Conservation (phyloP, 306 rosid species). For the Trifolium subterraneum region DNA sequence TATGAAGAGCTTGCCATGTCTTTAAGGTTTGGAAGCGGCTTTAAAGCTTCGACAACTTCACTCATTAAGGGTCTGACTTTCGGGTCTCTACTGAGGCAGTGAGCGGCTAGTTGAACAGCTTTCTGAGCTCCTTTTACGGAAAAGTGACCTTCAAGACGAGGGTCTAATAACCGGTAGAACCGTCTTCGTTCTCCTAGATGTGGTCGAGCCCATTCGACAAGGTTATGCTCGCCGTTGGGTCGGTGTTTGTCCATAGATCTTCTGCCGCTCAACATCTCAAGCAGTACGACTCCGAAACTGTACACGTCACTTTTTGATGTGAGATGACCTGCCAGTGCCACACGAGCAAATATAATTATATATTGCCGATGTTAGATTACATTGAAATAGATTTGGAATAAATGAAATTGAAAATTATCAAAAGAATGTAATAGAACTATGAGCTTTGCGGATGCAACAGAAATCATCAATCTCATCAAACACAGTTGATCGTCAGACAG, state of each 20-base stretch:
- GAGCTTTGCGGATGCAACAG: neutral
- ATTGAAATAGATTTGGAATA: no score
- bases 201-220: slow-evolving; percentile 98
- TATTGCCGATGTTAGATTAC: neutral
- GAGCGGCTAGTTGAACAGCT: slow-evolving; percentile 85
- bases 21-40: slow-evolving; percentile 88
- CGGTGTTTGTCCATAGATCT: slow-evolving; percentile 98
- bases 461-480: neutral
- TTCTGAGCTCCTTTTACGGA: slow-evolving; percentile 94
- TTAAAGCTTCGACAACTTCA: slow-evolving; percentile 90
- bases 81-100: slow-evolving; percentile 91
- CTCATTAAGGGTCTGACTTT: slow-evolving; percentile 91
- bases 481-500: neutral
- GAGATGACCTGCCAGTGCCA: slow-evolving; percentile 83
- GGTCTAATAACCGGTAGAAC: slow-evolving; percentile 88
- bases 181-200: slow-evolving; percentile 88
- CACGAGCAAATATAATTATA: slow-evolving; percentile 14
- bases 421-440: neutral
- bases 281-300: slow-evolving; percentile 95
- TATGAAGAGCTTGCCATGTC: slow-evolving; percentile 98
- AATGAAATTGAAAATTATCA: neutral
- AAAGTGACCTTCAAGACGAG: slow-evolving; percentile 95
- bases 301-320: slow-evolving; percentile 95
- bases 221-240: slow-evolving; percentile 94
- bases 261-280: slow-evolving; percentile 93